Base-by-base conservation (phyloP, 768 basidiomycete species). In the Strobilomyces confusus region DNA sequence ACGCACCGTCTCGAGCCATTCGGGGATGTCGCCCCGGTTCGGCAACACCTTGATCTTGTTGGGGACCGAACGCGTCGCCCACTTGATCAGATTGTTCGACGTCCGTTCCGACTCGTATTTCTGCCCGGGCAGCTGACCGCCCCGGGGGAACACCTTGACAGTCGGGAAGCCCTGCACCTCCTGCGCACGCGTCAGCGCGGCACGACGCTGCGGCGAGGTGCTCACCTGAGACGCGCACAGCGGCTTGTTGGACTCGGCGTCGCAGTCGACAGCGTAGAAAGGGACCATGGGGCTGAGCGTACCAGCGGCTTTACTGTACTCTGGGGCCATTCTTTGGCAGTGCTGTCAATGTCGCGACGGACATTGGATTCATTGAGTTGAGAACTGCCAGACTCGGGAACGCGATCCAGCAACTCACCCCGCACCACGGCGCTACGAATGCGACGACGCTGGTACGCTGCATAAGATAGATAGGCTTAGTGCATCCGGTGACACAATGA, bases 381-480 rank as follows among this genome's bases (percentile, higher is more conserved):
- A 34, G 26, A 19, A 9, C 15, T 5, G 20, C 5, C 15, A 23
- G 33, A 22, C 6, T 40, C 2, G 46, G 17, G 23, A 20, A 44
- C 11, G 11, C 30, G 8, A 32, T 11, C 25, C 19, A n/a, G 9
- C 32, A 34, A 58, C 87, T 66, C 68, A 90, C 88, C 58, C 88
- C 89, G 64, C 89, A 93, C 94, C 93, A 95, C 4, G 92, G 89
- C n/a, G 94, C 94, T 13, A 94, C 87, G 65, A 95, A 97, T 2
- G 92, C 94, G 17, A 95, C 86, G 64, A 94, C 69, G 56, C 77
- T 81, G 30, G 90, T 87, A 71, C 80, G 75, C 90, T 92, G 60
- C 11, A 44, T 34, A 12, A 19, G 49, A 29, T 26, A 29, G 29
- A n/a, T 38, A 5, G 30, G 19, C 34, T 36, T 36, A 34, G 52